Evolutionary conservation across 2,329 filamentous ascomycete genomes (phyloP).

Genomic region (Fusarium sp.): DNA sequence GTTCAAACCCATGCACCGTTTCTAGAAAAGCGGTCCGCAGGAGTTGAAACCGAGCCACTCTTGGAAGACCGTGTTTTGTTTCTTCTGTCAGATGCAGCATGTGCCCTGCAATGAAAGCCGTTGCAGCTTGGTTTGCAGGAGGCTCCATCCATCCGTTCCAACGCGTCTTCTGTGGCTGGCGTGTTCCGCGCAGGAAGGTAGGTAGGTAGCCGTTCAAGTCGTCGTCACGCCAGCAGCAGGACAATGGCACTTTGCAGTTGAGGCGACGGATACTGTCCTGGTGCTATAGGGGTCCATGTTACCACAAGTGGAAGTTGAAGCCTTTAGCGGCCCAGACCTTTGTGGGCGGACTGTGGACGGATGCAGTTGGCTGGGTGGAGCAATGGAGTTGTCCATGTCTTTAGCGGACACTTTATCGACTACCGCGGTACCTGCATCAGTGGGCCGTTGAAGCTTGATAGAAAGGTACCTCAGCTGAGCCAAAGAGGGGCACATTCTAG

Average conservation of each 20-base stretch:
- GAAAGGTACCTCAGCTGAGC: not conserved
- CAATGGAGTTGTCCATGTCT: constrained; percentile 1
- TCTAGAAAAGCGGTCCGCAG: constrained; percentile 4
- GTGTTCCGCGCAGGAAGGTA: not conserved
- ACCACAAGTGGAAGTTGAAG: constrained; percentile 4
- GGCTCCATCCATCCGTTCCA: not conserved
- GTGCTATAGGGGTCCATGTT: not conserved
- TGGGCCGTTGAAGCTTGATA: constrained; percentile 14
- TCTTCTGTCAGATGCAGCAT: constrained; percentile 27
- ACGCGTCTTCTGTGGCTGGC: not conserved
- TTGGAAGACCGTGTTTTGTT: constrained; percentile 14
- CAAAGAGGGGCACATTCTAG: not conserved
- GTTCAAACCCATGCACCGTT: constrained; percentile 1
- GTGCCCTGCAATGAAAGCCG: constrained; percentile 24
- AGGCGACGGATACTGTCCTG: not conserved
- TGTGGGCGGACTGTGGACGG: not conserved
- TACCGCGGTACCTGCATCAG: constrained; percentile 35
- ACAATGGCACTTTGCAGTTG: constrained; percentile 10
- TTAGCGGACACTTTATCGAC: constrained; percentile 24
- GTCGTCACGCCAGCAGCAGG: not conserved
- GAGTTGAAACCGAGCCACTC: constrained; percentile 18
- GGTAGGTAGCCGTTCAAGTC: not conserved
- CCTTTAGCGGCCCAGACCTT: constrained; percentile 1
- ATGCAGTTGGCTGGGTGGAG: constrained; percentile 18
- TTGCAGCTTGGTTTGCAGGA: not conserved